Conservation (phyloP, 1,139 yeast species). For the Debaryomyces fabryi region DNA sequence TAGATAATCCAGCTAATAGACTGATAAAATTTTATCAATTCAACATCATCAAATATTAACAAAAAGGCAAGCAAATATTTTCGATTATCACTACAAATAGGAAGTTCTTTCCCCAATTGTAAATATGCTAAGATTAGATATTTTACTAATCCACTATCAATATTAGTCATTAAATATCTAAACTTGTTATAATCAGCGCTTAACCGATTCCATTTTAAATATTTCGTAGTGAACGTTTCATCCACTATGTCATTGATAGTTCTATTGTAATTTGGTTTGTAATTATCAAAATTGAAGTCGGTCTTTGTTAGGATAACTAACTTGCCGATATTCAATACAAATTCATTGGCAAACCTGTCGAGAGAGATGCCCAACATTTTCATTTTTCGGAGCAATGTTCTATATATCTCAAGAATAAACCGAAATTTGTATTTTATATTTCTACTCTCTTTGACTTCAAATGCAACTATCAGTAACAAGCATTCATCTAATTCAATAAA, state of each 20-base stretch:
- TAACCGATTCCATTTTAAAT: constrained; percentile 6
- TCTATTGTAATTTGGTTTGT: constrained; percentile 1
- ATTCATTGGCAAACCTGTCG: constrained; percentile 1
- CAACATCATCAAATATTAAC: constrained; percentile 10
- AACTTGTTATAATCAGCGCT: constrained; percentile 7
- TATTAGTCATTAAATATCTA: not conserved
- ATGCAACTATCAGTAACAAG: constrained; percentile 5
- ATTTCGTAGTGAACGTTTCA: not conserved
- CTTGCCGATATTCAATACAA: constrained; percentile 10
- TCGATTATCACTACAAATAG: constrained; percentile 1
- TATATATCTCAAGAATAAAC: not conserved
- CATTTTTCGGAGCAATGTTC: constrained; percentile 1
- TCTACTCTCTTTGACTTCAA: constrained; percentile 3
- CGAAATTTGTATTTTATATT: not conserved
- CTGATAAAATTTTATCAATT: constrained; percentile 11
- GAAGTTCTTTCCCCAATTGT: constrained; percentile 1
- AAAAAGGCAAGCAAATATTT: constrained; percentile 12
- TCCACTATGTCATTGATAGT: constrained; percentile 2
- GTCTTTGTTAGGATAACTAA: constrained; percentile 6
- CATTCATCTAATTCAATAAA: constrained; percentile 12
- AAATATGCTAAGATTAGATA: constrained; percentile 5
- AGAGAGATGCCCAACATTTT: not conserved
- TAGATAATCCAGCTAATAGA: constrained; percentile 10
- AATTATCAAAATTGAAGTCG: not conserved
- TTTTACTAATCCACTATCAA: not conserved